phyloP scores from a whole-genome alignment of 1,284 basidiomycete genomes.

The Melampsora abietis-canadensis region DNA sequence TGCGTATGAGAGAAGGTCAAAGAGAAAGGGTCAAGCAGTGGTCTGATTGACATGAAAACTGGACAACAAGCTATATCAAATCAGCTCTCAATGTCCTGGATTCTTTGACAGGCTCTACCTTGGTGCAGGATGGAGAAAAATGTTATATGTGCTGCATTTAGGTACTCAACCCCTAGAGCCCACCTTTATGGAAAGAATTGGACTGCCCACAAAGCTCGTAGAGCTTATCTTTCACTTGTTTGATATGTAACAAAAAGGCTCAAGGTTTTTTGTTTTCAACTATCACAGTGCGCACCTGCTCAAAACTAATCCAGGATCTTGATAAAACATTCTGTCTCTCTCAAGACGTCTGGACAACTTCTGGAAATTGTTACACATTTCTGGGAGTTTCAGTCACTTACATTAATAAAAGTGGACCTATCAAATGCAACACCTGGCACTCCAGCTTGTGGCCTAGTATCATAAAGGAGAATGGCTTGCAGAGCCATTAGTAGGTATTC shows the following conservation, averaged over 20 bases:
- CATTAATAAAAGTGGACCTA: conserved; percentile 25
- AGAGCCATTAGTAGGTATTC: conserved; percentile 26
- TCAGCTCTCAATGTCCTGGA: conserved; percentile 21
- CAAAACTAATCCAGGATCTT: not conserved
- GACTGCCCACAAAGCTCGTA: conserved; percentile 17
- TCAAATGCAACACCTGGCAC: conserved; percentile 10
- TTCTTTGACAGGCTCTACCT: conserved; percentile 15
- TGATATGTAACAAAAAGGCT: not conserved
- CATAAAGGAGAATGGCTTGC: conserved; percentile 29
- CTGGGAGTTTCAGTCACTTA: conserved; percentile 18
- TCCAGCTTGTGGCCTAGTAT: conserved; percentile 16
- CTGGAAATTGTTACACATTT: conserved; percentile 19
- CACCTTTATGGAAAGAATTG: conserved; percentile 13
- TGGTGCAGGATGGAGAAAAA: conserved; percentile 16
- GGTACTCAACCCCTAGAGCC: conserved; percentile 14
- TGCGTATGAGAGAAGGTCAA: too few species aligned
- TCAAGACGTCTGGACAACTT: conserved; percentile 31
- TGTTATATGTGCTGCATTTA: not conserved
- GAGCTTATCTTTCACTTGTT: conserved; percentile 14
- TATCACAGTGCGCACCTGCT: not conserved
- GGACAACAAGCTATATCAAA: conserved; percentile 16
- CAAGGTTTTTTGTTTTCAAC: not conserved
- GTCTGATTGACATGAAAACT: too few species aligned
- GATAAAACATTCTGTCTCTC: conserved; percentile 4
- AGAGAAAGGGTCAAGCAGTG: too few species aligned